phyloP scores from a whole-genome alignment of 768 basidiomycete species.

The Psilocybe cubensis region DNA sequence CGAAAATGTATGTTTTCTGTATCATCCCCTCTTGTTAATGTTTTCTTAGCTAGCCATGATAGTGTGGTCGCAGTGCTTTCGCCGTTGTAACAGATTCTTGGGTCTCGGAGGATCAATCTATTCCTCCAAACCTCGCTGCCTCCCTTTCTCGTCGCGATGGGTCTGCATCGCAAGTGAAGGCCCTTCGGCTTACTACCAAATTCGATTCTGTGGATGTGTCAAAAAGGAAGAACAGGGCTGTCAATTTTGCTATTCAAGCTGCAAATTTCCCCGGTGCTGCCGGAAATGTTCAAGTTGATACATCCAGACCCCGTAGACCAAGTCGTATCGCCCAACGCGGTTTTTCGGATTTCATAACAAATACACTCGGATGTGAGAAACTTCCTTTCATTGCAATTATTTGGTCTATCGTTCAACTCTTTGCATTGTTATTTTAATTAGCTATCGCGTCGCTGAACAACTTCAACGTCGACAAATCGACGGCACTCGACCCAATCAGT shows the following conservation, averaged over 20 bases:
- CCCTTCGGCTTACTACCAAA: slow-evolving; percentile 43
- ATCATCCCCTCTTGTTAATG: background rate
- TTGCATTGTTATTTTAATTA: slow-evolving; percentile 14
- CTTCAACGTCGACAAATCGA: slow-evolving; percentile 34
- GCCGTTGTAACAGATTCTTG: slow-evolving; percentile 44
- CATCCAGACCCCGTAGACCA: slow-evolving; percentile 15
- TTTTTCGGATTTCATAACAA: slow-evolving; percentile 28
- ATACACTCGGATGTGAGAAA: slow-evolving; percentile 29
- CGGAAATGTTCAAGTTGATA: slow-evolving; percentile 21
- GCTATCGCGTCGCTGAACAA: slow-evolving; percentile 27
- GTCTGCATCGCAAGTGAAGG: slow-evolving; percentile 37
- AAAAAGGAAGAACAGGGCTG: slow-evolving; percentile 21
- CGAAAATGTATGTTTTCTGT: slow-evolving; percentile 43
- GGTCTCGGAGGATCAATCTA: slow-evolving; percentile 45
- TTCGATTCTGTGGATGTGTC: slow-evolving; percentile 23
- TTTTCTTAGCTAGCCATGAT: background rate
- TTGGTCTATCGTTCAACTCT: background rate
- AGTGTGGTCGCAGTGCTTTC: slow-evolving; percentile 46
- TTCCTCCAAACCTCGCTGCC: slow-evolving; percentile 33
- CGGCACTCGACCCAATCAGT: slow-evolving; percentile 33
- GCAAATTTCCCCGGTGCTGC: slow-evolving; percentile 34
- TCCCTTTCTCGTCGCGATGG: slow-evolving; percentile 38
- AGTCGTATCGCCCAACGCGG: slow-evolving; percentile 24
- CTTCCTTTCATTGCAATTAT: background rate
- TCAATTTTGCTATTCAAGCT: slow-evolving; percentile 37